Evolutionary conservation across 306 rosid species (phyloP).

Genomic region (Echinosophora koreensis): DNA sequence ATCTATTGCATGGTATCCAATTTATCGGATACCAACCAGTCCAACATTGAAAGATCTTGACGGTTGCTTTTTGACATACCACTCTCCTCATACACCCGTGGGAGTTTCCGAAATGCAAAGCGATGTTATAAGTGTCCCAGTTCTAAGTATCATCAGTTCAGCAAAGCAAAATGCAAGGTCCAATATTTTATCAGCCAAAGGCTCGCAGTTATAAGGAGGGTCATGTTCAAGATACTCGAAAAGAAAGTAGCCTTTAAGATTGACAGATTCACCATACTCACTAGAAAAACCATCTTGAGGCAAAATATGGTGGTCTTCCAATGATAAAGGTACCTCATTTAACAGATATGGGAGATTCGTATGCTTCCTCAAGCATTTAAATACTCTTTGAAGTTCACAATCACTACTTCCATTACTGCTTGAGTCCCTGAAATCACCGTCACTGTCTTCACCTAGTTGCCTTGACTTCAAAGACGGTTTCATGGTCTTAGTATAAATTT

Average conservation of each 20-base stretch:
- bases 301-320: conserved; percentile 54
- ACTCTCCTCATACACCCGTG: too few relatives aligned
- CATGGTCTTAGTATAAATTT: too few relatives aligned
- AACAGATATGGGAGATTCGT: conserved; percentile 48
- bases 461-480: conserved; percentile 27
- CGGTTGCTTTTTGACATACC: too few relatives aligned
- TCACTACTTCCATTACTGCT: conserved; percentile 82
- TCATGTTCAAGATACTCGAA: conserved; percentile 73
- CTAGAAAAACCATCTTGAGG: conserved; percentile 68
- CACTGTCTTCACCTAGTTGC: conserved; percentile 73
- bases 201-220: conserved; percentile 75
- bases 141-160: conserved; percentile 61
- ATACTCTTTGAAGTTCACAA: conserved; percentile 58
- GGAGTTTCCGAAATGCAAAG: too few relatives aligned
- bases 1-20: too few relatives aligned
- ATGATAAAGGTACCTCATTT: conserved; percentile 53
- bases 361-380: conserved; percentile 52
- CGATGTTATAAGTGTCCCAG: too few relatives aligned
- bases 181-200: conserved; percentile 77
- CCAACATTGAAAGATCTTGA: too few relatives aligned
- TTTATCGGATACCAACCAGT: too few relatives aligned
- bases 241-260: conserved; percentile 58
- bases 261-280: conserved; percentile 68
- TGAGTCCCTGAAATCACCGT: conserved; percentile 72
- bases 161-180: conserved; percentile 69